Base-by-base conservation (phyloP, 345 rosid genomes). In the Viola odorata region DNA sequence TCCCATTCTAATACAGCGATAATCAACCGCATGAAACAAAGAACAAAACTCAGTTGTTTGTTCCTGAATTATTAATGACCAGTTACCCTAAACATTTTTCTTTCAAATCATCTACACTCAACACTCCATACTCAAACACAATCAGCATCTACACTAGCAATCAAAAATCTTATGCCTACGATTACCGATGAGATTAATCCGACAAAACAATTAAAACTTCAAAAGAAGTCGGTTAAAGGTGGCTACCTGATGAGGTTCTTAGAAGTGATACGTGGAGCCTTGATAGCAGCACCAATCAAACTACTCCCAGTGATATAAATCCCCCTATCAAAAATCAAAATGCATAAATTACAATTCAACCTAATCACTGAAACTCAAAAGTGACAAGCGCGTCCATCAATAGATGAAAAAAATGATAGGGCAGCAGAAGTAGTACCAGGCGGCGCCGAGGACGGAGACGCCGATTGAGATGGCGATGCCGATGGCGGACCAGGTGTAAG, bases 361-460 rank as follows among this genome's bases (percentile, higher is more conserved):
- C 13, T 42, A 6, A 45, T 39, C 44, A 50, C 47, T 7, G 23
- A n/a, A 53, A 63, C 40, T 52, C 5, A 40, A 39, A 48, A 12
- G 0, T n/a, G 5, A 10, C 12, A 8, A 36, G 47, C 12, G 42
- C 23, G 60, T n/a, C 41, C 7, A 8, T 7, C 17, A 12, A 48
- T 52, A n/a, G 14, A 8, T 12, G 8, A 4, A 53, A 45, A 38
- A 4, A 23, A 23, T 23, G 2, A 23, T 23, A 23, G 1, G 32
- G 32, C 2, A 23, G 32, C 32, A 23, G 32, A 6, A 5, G 5
- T 6, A 14, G 14, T 85, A 94, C 99, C 99, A 94, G 69, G 97
- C 99, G 60, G 99, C 97, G 66, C 97, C 99, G 76, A 94, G 99
- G 71, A 94, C 97, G 9, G 97, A 94, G 53, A 94, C 92, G 69